These are phyloP conservation scores for Sphagnurus paluster DNA, from an alignment of 1,284 basidiomycete species.

Conservation along the genomic window DNA sequence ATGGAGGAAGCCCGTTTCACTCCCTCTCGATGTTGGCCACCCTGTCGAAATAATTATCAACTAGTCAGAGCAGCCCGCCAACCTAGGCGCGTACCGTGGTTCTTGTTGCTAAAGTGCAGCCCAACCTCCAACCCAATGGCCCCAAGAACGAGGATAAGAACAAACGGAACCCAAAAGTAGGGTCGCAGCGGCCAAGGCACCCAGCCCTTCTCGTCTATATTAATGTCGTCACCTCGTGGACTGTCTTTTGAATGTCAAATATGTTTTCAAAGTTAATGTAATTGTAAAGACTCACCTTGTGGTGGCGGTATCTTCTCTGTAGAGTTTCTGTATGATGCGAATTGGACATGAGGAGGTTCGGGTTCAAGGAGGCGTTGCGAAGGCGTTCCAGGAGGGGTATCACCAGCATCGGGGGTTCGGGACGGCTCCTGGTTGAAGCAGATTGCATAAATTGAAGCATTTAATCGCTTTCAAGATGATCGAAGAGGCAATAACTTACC, in stretches of 20 bases:
- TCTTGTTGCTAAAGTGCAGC: conserved; percentile 44
- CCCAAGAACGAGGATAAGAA: conserved; percentile 36
- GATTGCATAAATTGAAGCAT: neutral
- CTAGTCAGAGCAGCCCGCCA: neutral
- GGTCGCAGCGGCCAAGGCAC: conserved; percentile 43
- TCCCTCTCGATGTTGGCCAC: conserved; percentile 38
- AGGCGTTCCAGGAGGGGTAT: conserved; percentile 18
- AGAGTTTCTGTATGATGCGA: conserved; percentile 21
- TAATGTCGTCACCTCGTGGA: neutral
- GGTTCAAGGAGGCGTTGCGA: conserved; percentile 16
- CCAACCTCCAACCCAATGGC: conserved; percentile 50
- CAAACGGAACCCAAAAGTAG: conserved; percentile 49
- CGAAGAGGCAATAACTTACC: conserved; percentile 2
- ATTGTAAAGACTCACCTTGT: neutral
- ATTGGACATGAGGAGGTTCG: conserved; percentile 22
- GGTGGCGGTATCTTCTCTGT: conserved; percentile 5
- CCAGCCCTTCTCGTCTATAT: conserved; percentile 33
- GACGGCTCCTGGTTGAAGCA: neutral
- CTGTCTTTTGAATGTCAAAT: neutral
- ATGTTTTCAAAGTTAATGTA: neutral
- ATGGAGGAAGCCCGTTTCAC: conserved; percentile 39
- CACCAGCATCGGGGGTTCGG: conserved; percentile 1
- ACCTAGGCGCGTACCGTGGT: conserved; percentile 35
- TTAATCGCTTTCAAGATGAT: neutral
- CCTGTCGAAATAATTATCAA: conserved; percentile 28